These are phyloP conservation scores for Aspergillus caelatus DNA, from an alignment of 2,329 filamentous ascomycete species.

Conservation along the genomic window DNA sequence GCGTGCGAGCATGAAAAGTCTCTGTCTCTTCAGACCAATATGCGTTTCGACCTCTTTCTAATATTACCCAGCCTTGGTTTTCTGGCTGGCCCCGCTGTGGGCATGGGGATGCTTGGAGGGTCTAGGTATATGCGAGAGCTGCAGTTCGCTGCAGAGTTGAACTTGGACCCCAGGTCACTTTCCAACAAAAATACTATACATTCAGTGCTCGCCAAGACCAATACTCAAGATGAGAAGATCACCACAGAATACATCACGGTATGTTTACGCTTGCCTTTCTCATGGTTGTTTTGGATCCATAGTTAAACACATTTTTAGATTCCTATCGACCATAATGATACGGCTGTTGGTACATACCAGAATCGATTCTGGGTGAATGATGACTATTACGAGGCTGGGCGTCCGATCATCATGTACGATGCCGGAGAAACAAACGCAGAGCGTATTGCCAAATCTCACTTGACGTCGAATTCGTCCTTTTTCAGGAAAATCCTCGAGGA, in stretches of 20 bases:
- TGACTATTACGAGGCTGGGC: slow-evolving; percentile 58
- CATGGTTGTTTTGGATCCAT: neutral
- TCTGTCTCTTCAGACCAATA: neutral
- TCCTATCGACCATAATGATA: slow-evolving; percentile 35
- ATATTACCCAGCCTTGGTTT: slow-evolving; percentile 3
- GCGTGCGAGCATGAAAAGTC: too few relatives aligned
- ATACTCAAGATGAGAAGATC: slow-evolving; percentile 1
- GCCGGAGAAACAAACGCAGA: slow-evolving; percentile 50
- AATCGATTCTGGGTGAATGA: slow-evolving; percentile 60
- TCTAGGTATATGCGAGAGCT: slow-evolving; percentile 19
- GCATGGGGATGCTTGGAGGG: slow-evolving; percentile 17
- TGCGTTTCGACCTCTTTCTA: slow-evolving; percentile 2
- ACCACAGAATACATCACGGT: slow-evolving; percentile 23
- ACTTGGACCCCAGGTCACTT: slow-evolving; percentile 20
- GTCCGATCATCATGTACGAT: slow-evolving; percentile 55
- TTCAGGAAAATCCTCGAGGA: slow-evolving; percentile 37
- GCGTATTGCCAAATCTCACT: slow-evolving; percentile 1
- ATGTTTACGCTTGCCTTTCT: neutral
- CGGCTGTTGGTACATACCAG: slow-evolving; percentile 52
- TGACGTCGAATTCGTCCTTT: slow-evolving; percentile 26
- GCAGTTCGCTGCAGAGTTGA: slow-evolving; percentile 23
- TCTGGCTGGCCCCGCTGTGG: slow-evolving; percentile 16
- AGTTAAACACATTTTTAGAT: slow-evolving; percentile 20
- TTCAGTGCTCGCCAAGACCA: neutral
- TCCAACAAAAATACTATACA: neutral